Conservation (phyloP, 495 filamentous ascomycete genomes). For the Annulohypoxylon moriforme region DNA sequence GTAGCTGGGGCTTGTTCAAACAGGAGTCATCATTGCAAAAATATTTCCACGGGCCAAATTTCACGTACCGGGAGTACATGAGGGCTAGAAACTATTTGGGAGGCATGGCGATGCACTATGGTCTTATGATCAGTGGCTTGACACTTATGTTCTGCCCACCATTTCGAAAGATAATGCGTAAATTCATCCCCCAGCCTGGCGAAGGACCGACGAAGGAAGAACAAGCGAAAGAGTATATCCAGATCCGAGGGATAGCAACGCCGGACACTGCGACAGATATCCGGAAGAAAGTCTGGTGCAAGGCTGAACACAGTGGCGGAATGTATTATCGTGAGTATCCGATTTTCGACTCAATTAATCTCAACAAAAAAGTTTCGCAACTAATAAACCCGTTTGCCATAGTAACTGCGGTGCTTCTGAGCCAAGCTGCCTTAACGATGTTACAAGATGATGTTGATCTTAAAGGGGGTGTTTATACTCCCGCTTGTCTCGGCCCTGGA, state of each 20-base stretch:
- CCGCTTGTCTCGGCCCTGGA: constrained; percentile 82
- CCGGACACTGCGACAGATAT: constrained; percentile 63
- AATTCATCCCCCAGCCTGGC: constrained; percentile 71
- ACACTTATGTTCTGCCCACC: constrained; percentile 60
- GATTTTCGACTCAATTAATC: not conserved
- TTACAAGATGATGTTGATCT: constrained; percentile 71
- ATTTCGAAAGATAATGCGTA: constrained; percentile 48
- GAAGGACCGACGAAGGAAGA: constrained; percentile 71
- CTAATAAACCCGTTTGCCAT: constrained; percentile 30
- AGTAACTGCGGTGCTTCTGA: constrained; percentile 75
- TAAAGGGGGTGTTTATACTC: constrained; percentile 78
- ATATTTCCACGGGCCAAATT: constrained; percentile 75
- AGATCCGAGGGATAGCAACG: constrained; percentile 73
- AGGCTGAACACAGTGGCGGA: constrained; percentile 68
- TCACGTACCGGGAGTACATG: constrained; percentile 77
- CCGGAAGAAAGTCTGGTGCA: constrained; percentile 66
- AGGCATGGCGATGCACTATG: constrained; percentile 68
- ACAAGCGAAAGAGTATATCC: constrained; percentile 66
- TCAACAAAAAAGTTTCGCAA: not conserved
- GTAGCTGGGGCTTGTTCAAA: constrained; percentile 79
- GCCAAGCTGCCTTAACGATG: constrained; percentile 77
- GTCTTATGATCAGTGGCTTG: constrained; percentile 61
- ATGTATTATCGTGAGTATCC: constrained; percentile 69
- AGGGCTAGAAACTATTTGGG: constrained; percentile 68
- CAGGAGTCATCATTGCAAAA: constrained; percentile 50